phyloP scores from a whole-genome alignment of 2,329 filamentous ascomycete genomes.

The Nemania abortiva region DNA sequence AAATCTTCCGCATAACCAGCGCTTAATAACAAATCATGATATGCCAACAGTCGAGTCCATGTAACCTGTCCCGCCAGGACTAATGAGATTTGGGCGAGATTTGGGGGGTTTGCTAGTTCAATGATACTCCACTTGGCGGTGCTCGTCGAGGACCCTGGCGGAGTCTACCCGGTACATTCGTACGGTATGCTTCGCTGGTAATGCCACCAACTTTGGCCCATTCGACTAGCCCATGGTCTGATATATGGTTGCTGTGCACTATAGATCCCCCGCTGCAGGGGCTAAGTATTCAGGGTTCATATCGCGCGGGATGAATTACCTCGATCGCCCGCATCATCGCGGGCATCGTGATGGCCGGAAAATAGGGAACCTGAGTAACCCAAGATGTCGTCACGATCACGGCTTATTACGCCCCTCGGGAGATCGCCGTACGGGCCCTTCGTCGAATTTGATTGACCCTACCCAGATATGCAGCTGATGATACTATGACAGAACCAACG shows the following conservation, averaged over 20 bases:
- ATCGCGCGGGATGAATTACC: slow-evolving; percentile 27
- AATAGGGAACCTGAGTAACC: slow-evolving; percentile 1
- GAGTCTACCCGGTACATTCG: slow-evolving; percentile 25
- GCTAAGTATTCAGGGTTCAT: slow-evolving; percentile 18
- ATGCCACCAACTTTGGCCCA: slow-evolving; percentile 22
- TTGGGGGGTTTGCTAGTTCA: slow-evolving; percentile 26
- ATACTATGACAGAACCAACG: neutral
- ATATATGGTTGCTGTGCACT: slow-evolving; percentile 22
- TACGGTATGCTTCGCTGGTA: slow-evolving; percentile 29
- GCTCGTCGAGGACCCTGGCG: slow-evolving; percentile 39
- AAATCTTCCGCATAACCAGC: neutral
- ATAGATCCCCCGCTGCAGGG: slow-evolving; percentile 25
- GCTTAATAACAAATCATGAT: slow-evolving; percentile 23
- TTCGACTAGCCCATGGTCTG: slow-evolving; percentile 28
- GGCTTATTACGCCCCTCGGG: slow-evolving; percentile 19
- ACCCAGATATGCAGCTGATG: slow-evolving; percentile 4
- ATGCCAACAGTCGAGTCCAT: slow-evolving; percentile 41
- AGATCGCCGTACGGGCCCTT: neutral
- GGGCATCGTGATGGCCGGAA: slow-evolving; percentile 22
- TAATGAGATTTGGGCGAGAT: slow-evolving; percentile 3
- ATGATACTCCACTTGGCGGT: slow-evolving; percentile 37
- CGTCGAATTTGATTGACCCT: neutral
- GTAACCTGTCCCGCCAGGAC: slow-evolving; percentile 39
- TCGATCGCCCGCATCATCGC: slow-evolving; percentile 17
- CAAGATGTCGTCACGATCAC: slow-evolving; percentile 33